Evolutionary conservation across 768 basidiomycete species (phyloP).

Genomic region (Boletus rubroflammeus): DNA sequence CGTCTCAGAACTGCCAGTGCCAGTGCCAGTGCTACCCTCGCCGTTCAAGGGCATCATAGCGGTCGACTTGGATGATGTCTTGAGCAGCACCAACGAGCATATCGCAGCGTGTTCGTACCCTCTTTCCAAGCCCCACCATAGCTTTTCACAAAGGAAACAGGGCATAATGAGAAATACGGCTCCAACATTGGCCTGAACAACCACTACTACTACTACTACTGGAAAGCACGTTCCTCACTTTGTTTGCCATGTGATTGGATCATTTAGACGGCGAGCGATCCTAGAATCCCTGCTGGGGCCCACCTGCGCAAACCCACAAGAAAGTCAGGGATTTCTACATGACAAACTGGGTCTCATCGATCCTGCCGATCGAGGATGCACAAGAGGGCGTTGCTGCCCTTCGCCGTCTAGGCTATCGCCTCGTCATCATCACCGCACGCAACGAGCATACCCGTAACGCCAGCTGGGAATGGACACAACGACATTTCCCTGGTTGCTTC

Average conservation of each 20-base stretch:
- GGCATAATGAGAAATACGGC: slow-evolving; percentile 62
- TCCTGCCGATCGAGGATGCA: slow-evolving; percentile 58
- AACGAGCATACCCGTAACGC: slow-evolving; percentile 48
- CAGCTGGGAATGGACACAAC: slow-evolving; percentile 65
- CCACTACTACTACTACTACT: slow-evolving; percentile 75
- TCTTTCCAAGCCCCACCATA: not conserved
- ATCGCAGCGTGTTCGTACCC: slow-evolving; percentile 49
- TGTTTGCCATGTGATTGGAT: not conserved
- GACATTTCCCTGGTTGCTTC: slow-evolving; percentile 62
- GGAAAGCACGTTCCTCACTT: slow-evolving; percentile 48
- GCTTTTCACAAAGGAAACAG: slow-evolving; percentile 31
- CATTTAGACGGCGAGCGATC: not conserved
- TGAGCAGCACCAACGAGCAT: slow-evolving; percentile 56
- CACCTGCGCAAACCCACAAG: slow-evolving; percentile 48
- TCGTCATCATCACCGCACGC: slow-evolving; percentile 78
- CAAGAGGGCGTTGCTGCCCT: slow-evolving; percentile 53
- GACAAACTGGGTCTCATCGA: slow-evolving; percentile 44
- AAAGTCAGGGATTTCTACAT: slow-evolving; percentile 61
- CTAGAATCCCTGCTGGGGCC: slow-evolving; percentile 60
- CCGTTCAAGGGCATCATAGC: slow-evolving; percentile 46
- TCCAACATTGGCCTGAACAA: slow-evolving; percentile 50
- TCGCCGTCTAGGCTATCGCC: slow-evolving; percentile 57
- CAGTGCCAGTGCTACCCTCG: not conserved
- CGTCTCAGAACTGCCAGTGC: not conserved
- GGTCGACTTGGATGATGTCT: slow-evolving; percentile 66